Percentiles rank a stretch among this genome's conserved stretches.
These are phyloP conservation scores for Plectosphaerella sp. DNA, from an alignment of 2,329 filamentous ascomycete genomes.

Conservation along the genomic window DNA sequence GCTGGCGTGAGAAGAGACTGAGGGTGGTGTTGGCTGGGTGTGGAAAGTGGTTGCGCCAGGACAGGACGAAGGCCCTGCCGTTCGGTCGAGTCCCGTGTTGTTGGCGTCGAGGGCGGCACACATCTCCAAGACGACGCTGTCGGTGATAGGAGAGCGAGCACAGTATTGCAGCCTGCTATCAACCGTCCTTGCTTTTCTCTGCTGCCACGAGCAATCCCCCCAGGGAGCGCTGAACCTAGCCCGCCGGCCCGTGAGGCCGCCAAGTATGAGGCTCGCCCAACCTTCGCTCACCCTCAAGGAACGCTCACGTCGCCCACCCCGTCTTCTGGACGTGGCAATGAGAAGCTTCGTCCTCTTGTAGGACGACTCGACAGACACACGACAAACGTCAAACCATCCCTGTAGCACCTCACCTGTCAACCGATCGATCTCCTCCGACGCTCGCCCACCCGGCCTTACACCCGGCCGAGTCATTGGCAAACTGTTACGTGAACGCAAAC, in stretches of 20 bases:
- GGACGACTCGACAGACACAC: neutral
- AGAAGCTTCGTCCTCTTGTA: neutral
- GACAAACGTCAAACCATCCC: neutral
- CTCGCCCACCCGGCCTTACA: neutral
- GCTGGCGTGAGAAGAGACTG: neutral
- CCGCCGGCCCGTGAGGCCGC: neutral
- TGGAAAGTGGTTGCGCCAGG: no score
- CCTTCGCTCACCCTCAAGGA: neutral
- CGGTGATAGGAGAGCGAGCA: no score
- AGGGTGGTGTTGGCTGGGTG: no score
- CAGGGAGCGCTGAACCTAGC: neutral
- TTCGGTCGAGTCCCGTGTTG: no score
- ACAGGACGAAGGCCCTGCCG: no score
- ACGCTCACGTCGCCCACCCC: neutral
- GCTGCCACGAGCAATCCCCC: no score
- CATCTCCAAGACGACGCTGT: no score
- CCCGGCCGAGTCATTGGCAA: neutral
- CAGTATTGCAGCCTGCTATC: no score
- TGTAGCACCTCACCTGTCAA: neutral
- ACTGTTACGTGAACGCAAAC: neutral
- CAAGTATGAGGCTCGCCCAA: neutral
- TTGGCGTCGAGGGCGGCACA: no score
- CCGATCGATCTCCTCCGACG: neutral
- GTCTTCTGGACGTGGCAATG: neutral
- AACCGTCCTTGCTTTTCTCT: no score